A percentile compares a stretch with the other conserved stretches of the same genome.
These are phyloP conservation scores for Solanum sitiens DNA, from an alignment of 257 asterid species.

Conservation along the genomic window DNA sequence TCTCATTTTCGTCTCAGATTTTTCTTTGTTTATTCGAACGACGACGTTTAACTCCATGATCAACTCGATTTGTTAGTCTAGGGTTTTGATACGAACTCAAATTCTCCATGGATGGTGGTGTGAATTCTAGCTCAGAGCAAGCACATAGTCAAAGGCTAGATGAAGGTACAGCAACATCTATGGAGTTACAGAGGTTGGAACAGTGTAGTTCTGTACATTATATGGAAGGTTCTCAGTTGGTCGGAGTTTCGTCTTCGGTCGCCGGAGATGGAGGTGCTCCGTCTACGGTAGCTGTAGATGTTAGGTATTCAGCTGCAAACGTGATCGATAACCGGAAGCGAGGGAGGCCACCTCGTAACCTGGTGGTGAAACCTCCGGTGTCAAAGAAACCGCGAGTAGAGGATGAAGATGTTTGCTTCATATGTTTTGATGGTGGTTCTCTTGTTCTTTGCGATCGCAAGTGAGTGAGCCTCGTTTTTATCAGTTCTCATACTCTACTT, in stretches of 20 bases:
- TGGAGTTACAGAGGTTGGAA: slow-evolving; percentile 7
- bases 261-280: slow-evolving; percentile 16
- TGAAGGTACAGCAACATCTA: slow-evolving; percentile 10
- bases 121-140: slow-evolving; percentile 12
- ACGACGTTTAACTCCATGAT: slow-evolving; percentile 15
- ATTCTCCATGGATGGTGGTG: slow-evolving; percentile 9
- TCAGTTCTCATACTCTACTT: neutral
- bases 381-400: slow-evolving; percentile 24
- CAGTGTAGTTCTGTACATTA: slow-evolving; percentile 13
- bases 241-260: slow-evolving; percentile 8
- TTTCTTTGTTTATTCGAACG: neutral
- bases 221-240: slow-evolving; percentile 11
- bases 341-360: slow-evolving; percentile 59
- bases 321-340: slow-evolving; percentile 47
- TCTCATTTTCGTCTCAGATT: slow-evolving; percentile 4
- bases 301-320: slow-evolving; percentile 1
- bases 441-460: slow-evolving; percentile 91
- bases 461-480: slow-evolving; percentile 31
- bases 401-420: slow-evolving; percentile 93
- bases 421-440: slow-evolving; percentile 93
- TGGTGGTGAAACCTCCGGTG: slow-evolving; percentile 33
- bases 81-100: slow-evolving; percentile 13
- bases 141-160: slow-evolving; percentile 50
- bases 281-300: neutral
- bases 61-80: neutral